phyloP scores from a whole-genome alignment of 371 early-diverging fungal species.

The Syncephalastrum racemosum region DNA sequence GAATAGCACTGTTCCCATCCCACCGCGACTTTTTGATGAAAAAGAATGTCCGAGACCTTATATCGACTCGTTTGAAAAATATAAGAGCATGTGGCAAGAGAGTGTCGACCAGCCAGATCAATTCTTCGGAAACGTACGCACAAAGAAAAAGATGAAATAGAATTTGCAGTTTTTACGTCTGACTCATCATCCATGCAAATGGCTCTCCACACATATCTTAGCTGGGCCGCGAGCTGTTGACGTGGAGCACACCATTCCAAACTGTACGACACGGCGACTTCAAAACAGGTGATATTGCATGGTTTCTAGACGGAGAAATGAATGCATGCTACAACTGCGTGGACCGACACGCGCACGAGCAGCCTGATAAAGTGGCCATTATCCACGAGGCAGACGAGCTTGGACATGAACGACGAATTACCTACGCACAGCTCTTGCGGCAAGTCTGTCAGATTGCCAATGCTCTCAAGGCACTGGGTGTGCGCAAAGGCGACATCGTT shows the following conservation, averaged over 20 bases:
- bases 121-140: constrained; percentile 78
- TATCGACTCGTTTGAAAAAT: constrained; percentile 72
- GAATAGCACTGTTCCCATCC: constrained; percentile 41
- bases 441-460: constrained; percentile 85
- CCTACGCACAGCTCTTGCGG: constrained; percentile 82
- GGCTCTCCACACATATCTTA: constrained; percentile 14
- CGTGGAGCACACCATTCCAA: constrained; percentile 79
- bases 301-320: constrained; percentile 92
- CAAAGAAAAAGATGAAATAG: constrained; percentile 1
- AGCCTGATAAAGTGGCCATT: constrained; percentile 76
- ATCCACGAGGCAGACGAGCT: constrained; percentile 93
- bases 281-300: constrained; percentile 77
- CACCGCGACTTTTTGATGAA: constrained; percentile 50
- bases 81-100: constrained; percentile 73
- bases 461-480: constrained; percentile 73
- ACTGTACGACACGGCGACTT: constrained; percentile 66
- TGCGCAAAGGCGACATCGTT: constrained; percentile 91
- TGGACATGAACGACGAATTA: constrained; percentile 66
- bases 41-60: constrained; percentile 62
- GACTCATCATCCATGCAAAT: not conserved
- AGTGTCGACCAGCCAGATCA: constrained; percentile 74
- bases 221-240: constrained; percentile 68
- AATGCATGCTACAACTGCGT: constrained; percentile 97
- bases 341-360: constrained; percentile 86
- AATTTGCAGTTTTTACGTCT: constrained; percentile 1